Evolutionary conservation across 306 rosid species (phyloP), one percentile per base, ranked within the genome.

Genomic region (Erythrophleum fordii): DNA sequence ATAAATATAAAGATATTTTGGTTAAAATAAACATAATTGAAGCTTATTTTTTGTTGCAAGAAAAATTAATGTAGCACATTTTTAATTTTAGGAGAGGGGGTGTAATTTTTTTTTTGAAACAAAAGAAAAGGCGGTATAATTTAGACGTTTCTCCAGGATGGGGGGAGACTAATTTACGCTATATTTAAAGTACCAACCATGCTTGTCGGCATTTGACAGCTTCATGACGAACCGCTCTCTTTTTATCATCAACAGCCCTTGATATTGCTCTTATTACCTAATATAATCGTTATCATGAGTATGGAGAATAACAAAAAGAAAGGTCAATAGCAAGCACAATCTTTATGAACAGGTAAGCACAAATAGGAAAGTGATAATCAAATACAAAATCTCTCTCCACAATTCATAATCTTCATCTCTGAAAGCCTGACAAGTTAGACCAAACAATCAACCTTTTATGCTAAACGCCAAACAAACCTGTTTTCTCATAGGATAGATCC

Each of bases 191-290:
- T 71, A 85, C 90, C 72, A 53, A 95, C 99, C 99, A 95, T 72
- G 99, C 94, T 83, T 85, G 96, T 52, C 87, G 89, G 76, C 98
- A 93, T 85, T 87, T 89, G 58, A 90, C 92, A 81, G 97, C 98
- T 89, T 95, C 99, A 73, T 41, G 85, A 44, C 99, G 98, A 87
- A 95, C 96, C 66, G 76, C 77, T 73, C 99, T 93, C 85, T 81
- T 95, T 46, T 81, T 85, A 82, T 95, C 99, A 85, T 91, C 89
- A 34, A 90, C 89, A 71, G 89, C 93, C 81, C 86, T 91, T 0
- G 86, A 84, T 80, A 89, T 69, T 68, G 88, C 91, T 22, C 25
- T 76, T 0, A 90, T 72, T 46, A 95, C 99, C 99, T 93, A 72
- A 83, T 66, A 62, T 74, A 60, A 83, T 44, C 77, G 56, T 74